phyloP scores from a whole-genome alignment of 129 eudicot genomes.

The Apium graveolens region DNA sequence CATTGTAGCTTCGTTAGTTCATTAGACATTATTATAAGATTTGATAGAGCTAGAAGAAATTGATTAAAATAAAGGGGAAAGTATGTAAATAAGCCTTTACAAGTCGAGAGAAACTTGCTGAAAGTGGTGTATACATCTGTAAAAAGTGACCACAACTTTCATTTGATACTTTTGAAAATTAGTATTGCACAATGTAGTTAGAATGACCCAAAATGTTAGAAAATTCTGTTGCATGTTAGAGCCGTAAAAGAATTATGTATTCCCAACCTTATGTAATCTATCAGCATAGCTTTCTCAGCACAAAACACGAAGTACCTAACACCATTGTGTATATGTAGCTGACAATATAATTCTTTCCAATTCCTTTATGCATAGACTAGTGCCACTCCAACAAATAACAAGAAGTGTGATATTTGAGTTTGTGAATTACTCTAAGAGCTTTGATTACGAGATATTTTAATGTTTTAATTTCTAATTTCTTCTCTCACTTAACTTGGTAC shows the following conservation, averaged over 20 bases:
- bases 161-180: neutral
- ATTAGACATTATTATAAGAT: no score
- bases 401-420: neutral
- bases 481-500: neutral
- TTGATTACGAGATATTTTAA: neutral
- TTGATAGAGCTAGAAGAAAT: neutral
- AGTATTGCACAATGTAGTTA: neutral
- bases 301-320: neutral
- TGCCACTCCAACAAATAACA: neutral
- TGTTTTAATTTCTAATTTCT: neutral
- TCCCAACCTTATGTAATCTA: neutral
- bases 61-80: neutral
- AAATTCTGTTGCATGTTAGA: neutral
- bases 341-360: neutral
- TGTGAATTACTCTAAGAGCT: neutral
- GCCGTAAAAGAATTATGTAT: neutral
- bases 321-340: neutral
- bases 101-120: neutral
- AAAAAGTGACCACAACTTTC: neutral
- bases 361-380: neutral
- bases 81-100: neutral
- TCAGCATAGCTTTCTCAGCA: neutral
- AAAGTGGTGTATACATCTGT: neutral
- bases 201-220: neutral
- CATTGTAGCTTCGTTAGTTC: neutral